These are phyloP conservation scores for Scedosporium apiospermum DNA, from an alignment of 2,329 filamentous ascomycete species.

Conservation along the genomic window DNA sequence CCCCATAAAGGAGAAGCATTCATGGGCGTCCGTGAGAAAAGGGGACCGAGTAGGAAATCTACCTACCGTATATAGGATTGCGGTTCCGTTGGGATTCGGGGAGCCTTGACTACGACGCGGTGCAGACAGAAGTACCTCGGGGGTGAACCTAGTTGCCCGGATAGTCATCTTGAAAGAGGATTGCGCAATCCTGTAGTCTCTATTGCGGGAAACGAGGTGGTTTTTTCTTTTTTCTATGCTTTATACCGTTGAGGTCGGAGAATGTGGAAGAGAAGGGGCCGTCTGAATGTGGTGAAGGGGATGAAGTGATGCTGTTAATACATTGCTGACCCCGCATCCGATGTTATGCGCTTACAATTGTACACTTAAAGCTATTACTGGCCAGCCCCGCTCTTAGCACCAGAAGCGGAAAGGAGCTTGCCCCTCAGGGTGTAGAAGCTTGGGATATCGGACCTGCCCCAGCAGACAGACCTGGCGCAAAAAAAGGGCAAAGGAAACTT, in stretches of 20 bases:
- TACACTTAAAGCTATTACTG: background rate
- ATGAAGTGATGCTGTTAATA: too few species aligned
- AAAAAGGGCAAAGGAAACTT: too few species aligned
- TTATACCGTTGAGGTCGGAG: background rate
- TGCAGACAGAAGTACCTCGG: conserved; percentile 66
- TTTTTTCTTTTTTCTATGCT: too few species aligned
- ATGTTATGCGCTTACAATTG: background rate
- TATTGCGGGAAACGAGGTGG: background rate
- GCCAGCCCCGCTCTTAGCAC: background rate
- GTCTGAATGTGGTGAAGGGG: background rate
- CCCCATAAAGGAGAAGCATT: background rate
- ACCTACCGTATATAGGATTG: conserved; percentile 52
- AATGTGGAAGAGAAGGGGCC: background rate
- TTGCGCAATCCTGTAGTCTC: background rate
- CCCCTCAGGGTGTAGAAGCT: too few species aligned
- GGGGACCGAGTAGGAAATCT: conserved; percentile 12
- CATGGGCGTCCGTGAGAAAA: background rate
- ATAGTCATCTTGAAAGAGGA: conserved; percentile 49
- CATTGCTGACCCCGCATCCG: background rate
- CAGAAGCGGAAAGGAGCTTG: background rate
- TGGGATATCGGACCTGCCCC: too few species aligned
- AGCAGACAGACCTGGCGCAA: too few species aligned
- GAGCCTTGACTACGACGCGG: conserved; percentile 61
- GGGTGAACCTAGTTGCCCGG: conserved; percentile 61
- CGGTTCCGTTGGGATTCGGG: conserved; percentile 58